Evolutionary conservation across 208 protist genomes (phyloP), one percentile per base, ranked within the genome.

Genomic region (Trypanosoma melophagium): DNA sequence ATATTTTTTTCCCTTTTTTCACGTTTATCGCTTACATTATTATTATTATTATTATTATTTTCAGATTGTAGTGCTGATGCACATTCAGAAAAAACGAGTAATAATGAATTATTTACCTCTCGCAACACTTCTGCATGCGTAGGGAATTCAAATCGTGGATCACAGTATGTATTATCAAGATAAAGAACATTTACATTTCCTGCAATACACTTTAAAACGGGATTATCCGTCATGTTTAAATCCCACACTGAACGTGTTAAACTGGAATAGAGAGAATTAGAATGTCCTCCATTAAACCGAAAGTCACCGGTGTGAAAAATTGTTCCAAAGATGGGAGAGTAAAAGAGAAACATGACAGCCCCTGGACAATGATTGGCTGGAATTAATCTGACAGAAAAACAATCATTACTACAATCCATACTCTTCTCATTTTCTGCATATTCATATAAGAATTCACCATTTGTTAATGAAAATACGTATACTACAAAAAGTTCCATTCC

Each of bases 161-260:
- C 64, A 58, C 93, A 97, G 74, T 94, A 98, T 1, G 95, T 98
- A 68, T 97, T 98, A 71, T 98, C 95, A 5, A 98, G 76, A 69
- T 91, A 97, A 1, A 98, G 77, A 7, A 71, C 77, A 31, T 94
- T 82, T n/a, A 96, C 76, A 17, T 69, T 56, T 1, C 79, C 74
- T 9, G 59, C n/a, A 28, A 89, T 73, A 14, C 69, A 62, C 10
- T 54, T 52, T 40, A 97, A 62, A 7, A 80, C 50, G 19, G 73
- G 66, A 65, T 93, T 50, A 9, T 83, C 73, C 0, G 73, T 69
- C 49, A 98, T 76, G 40, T 80, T 76, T 47, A 79, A 72, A 64
- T 89, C 85, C 55, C 83, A 86, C 21, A 66, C 74, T 3, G 80
- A 71, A n/a, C 54, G 51, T 10, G 49, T 56, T 1, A 31, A 51